A percentile compares a stretch with the other conserved stretches of the same genome.
These are phyloP conservation scores for Vanrija sp. DNA, from an alignment of 1,284 basidiomycete species.

Conservation along the genomic window DNA sequence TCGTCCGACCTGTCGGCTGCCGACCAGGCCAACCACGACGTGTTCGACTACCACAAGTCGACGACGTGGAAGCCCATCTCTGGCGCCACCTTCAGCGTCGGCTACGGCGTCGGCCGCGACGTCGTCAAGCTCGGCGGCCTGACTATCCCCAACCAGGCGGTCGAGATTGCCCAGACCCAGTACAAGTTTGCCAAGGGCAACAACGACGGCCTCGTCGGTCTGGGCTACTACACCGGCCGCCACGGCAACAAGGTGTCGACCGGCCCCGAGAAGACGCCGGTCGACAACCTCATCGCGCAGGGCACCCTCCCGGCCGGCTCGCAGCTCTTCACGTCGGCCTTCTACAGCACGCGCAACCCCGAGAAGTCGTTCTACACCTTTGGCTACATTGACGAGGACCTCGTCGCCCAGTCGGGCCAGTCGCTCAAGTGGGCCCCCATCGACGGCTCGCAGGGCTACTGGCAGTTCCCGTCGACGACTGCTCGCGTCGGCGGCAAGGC, in stretches of 20 bases:
- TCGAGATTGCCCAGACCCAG: conserved; percentile 3
- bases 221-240: conserved; percentile 33
- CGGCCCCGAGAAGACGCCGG: conserved; percentile 1
- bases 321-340: conserved; percentile 6
- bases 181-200: background rate
- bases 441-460: conserved; percentile 5
- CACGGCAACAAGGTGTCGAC: conserved; percentile 34
- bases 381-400: conserved; percentile 8
- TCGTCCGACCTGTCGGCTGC: conserved; percentile 29
- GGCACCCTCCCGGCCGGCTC: background rate
- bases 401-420: conserved; percentile 1
- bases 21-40: conserved; percentile 25
- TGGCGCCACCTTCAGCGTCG: conserved; percentile 3
- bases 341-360: conserved; percentile 2
- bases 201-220: conserved; percentile 9
- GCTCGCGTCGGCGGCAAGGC: conserved; percentile 14
- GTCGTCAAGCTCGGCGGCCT: conserved; percentile 6
- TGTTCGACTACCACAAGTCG: conserved; percentile 44
- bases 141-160: conserved; percentile 1
- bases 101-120: conserved; percentile 8
- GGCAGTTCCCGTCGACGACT: conserved; percentile 5
- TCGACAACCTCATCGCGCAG: conserved; percentile 7
- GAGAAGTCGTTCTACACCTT: background rate
- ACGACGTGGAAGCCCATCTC: background rate
- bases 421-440: conserved; percentile 4